Evolutionary conservation across 495 filamentous ascomycete species (phyloP), one percentile per base, ranked within the genome.

Genomic region (Aspergillus nanangensis): DNA sequence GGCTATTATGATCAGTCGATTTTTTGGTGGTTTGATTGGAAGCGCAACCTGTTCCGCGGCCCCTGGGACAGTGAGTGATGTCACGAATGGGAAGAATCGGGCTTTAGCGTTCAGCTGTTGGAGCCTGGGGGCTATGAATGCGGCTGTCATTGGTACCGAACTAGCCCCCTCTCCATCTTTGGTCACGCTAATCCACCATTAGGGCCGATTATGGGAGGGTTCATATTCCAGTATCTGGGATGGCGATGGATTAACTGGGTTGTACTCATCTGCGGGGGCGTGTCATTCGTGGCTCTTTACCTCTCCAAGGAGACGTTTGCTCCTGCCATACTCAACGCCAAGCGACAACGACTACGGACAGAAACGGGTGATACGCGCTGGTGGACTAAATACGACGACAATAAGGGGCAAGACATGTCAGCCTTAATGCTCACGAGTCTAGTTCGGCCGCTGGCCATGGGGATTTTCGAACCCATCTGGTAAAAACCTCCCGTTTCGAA

Each of bases 221-320:
- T 88, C 50, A 76, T 86, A 3, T 84, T 70, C 47, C 74, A 88
- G 63, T 79, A 84, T 51, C 71, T 90, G 11, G 84, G 84, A 8
- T 93, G 88, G 88, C 67, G 84, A 27, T 90, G 86, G 88, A 81
- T 79, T 8, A 87, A 85, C 62, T 92, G 87, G 85, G 55, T 91
- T n/a, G 77, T 86, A 5, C 63, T 90, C 21, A 88, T 89, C 25
- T 70, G 74, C 2, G 80, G 76, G 8, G 71, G 75, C 2, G 76
- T 76, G 3, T 57, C 60, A 7, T 69, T 75, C 17, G n/a, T 74
- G 17, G 51, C 72, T 22, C 73, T 82, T 41, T 52, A 68, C 11
- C 62, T 75, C 15, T 67, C 82, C 21, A 72, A 73, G 38, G 87
- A 92, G 56, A 88, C 84, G 5, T 92, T 90, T 54, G 75, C 81